phyloP scores from a whole-genome alignment of 2,329 filamentous ascomycete genomes.

The Lecanicillium sp. region DNA sequence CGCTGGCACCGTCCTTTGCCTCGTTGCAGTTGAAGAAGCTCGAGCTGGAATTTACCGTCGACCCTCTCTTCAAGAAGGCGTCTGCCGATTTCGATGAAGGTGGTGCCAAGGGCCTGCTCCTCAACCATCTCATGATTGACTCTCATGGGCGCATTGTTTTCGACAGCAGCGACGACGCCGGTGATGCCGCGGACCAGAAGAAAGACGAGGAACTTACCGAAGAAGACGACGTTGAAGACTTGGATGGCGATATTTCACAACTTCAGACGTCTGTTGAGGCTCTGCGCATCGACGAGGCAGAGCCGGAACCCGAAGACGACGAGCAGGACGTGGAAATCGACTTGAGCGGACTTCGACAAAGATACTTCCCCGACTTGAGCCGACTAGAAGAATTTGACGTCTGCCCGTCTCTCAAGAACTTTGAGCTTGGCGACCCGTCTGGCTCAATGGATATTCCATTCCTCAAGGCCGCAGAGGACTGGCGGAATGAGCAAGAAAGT shows the following conservation, averaged over 20 bases:
- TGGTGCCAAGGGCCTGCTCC: slow-evolving; percentile 85
- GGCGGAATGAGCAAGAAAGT: slow-evolving; percentile 64
- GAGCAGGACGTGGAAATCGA: slow-evolving; percentile 63
- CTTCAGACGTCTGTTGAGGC: slow-evolving; percentile 10
- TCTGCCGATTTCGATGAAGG: slow-evolving; percentile 98
- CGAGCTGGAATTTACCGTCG: slow-evolving; percentile 91
- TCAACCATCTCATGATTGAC: slow-evolving; percentile 97
- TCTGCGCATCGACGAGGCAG: slow-evolving; percentile 32
- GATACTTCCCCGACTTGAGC: slow-evolving; percentile 79
- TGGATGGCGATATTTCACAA: slow-evolving; percentile 16
- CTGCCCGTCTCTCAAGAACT: slow-evolving; percentile 89
- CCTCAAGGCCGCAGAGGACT: slow-evolving; percentile 80
- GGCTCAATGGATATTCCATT: slow-evolving; percentile 87
- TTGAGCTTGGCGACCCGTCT: slow-evolving; percentile 81
- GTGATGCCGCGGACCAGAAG: slow-evolving; percentile 34
- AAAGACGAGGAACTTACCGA: slow-evolving; percentile 31
- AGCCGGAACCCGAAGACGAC: slow-evolving; percentile 35
- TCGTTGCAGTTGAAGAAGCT: slow-evolving; percentile 94
- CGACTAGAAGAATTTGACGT: slow-evolving; percentile 80
- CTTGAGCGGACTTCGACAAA: slow-evolving; percentile 62
- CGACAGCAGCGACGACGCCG: slow-evolving; percentile 87
- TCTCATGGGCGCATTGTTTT: slow-evolving; percentile 89
- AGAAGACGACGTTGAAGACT: slow-evolving; percentile 28
- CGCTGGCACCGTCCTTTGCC: slow-evolving; percentile 79
- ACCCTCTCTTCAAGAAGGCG: slow-evolving; percentile 98